phyloP scores from a whole-genome alignment of 1,139 yeast genomes.

The Pichia sp. region DNA sequence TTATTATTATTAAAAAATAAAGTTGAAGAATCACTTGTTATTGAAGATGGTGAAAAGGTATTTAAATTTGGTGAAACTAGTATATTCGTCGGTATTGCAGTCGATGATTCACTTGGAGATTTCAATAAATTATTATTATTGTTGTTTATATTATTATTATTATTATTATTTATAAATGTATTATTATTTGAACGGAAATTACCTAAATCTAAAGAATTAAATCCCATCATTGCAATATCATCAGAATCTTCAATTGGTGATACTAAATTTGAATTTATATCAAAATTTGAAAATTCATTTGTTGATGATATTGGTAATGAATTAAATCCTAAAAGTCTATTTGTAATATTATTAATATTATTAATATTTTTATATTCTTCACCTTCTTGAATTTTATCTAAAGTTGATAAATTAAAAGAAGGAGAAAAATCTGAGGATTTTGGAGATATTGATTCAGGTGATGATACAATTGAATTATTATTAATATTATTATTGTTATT shows the following conservation, averaged over 20 bases:
- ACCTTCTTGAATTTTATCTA: slow-evolving; percentile 10
- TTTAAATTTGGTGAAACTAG: neutral
- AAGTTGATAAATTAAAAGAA: neutral
- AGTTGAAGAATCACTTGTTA: slow-evolving; percentile 12
- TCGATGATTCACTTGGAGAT: neutral
- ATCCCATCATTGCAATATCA: slow-evolving; percentile 15
- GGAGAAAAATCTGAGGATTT: slow-evolving; percentile 20
- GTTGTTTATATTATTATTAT: neutral
- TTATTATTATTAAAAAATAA: slow-evolving; percentile 5
- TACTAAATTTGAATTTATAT: slow-evolving; percentile 11
- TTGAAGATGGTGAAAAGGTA: slow-evolving; percentile 11
- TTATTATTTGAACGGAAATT: slow-evolving; percentile 16
- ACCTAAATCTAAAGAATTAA: slow-evolving; percentile 22
- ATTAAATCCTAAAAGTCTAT: too few relatives aligned
- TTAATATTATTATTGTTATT: neutral
- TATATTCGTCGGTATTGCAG: neutral
- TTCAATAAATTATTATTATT: neutral
- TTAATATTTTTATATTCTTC: slow-evolving; percentile 14
- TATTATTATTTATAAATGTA: neutral
- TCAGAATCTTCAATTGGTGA: slow-evolving; percentile 10
- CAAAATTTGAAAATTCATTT: slow-evolving; percentile 1
- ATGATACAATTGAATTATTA: slow-evolving; percentile 10
- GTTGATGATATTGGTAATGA: neutral
- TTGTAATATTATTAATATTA: neutral
- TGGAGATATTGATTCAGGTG: slow-evolving; percentile 23